These are phyloP conservation scores for Trichophaea hybrida DNA, from an alignment of 2,329 filamentous ascomycete genomes.

Conservation along the genomic window DNA sequence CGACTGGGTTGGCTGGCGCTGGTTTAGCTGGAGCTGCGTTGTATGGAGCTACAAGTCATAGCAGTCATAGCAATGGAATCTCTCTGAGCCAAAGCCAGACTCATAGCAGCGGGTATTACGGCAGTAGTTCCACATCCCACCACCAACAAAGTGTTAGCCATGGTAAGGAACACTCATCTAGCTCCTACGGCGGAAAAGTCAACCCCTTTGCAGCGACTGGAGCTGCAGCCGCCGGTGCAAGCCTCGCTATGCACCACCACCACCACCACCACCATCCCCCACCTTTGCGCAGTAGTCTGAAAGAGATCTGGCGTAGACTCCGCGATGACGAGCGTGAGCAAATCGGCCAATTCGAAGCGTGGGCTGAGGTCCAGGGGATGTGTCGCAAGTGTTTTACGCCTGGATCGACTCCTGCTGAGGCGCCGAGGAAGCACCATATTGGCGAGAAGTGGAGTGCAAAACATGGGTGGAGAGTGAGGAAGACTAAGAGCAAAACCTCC, in stretches of 20 bases:
- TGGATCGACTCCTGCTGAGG: slow-evolving; percentile 8
- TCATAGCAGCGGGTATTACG: too few species aligned
- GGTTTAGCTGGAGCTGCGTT: background rate
- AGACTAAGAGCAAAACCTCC: background rate
- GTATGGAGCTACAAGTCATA: too few species aligned
- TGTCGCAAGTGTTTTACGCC: slow-evolving; percentile 17
- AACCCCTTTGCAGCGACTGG: slow-evolving; percentile 4
- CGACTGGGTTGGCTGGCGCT: background rate
- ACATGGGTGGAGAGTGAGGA: slow-evolving; percentile 13
- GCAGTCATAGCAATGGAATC: too few species aligned
- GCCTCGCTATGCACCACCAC: slow-evolving; percentile 2
- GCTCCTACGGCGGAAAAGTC: background rate
- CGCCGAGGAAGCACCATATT: slow-evolving; percentile 17
- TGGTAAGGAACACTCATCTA: background rate
- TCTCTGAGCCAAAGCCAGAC: too few species aligned
- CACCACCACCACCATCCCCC: slow-evolving; percentile 5
- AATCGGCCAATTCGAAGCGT: slow-evolving; percentile 18
- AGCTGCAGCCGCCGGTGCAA: background rate
- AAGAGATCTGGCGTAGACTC: slow-evolving; percentile 15
- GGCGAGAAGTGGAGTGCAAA: slow-evolving; percentile 13
- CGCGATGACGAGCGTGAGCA: slow-evolving; percentile 16
- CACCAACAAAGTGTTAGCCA: background rate
- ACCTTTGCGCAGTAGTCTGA: slow-evolving; percentile 14
- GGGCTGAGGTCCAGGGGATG: slow-evolving; percentile 15
- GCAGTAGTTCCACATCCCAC: background rate